phyloP scores from a whole-genome alignment of 768 basidiomycete species.

The Rhodocollybia butyracea region DNA sequence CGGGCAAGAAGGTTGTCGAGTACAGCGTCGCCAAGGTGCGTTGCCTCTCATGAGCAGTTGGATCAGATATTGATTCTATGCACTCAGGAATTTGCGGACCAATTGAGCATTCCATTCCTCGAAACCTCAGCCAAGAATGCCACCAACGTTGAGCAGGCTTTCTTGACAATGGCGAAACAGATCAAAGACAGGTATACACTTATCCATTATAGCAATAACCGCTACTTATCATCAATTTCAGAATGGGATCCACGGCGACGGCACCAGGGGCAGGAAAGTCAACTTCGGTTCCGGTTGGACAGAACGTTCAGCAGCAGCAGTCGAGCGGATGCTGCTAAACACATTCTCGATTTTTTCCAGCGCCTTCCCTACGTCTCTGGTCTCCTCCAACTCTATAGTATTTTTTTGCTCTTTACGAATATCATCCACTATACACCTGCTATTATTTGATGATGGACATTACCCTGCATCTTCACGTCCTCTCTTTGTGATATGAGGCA shows the following conservation, averaged over 20 bases:
- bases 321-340: slow-evolving; percentile 78
- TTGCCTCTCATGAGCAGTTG: background rate
- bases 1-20: slow-evolving; percentile 94
- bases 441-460: slow-evolving; percentile 29
- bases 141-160: slow-evolving; percentile 98
- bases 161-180: slow-evolving; percentile 98
- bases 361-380: slow-evolving; percentile 2
- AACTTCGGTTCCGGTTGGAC: slow-evolving; percentile 79
- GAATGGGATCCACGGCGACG: slow-evolving; percentile 83
- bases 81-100: slow-evolving; percentile 87
- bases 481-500: slow-evolving; percentile 13
- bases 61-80: slow-evolving; percentile 6
- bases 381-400: slow-evolving; percentile 13
- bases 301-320: slow-evolving; percentile 75
- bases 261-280: slow-evolving; percentile 76
- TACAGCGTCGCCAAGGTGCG: slow-evolving; percentile 81
- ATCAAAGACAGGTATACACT: slow-evolving; percentile 79
- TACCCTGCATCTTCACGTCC: slow-evolving; percentile 13
- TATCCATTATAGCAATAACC: background rate
- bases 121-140: slow-evolving; percentile 99
- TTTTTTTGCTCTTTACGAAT: slow-evolving; percentile 14
- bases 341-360: background rate
- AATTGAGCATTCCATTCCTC: slow-evolving; percentile 89
- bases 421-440: slow-evolving; percentile 27
- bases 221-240: slow-evolving; percentile 22